Evolutionary conservation across 371 early-diverging fungal species (phyloP).

Genomic region (Capillidium rhysosporum): DNA sequence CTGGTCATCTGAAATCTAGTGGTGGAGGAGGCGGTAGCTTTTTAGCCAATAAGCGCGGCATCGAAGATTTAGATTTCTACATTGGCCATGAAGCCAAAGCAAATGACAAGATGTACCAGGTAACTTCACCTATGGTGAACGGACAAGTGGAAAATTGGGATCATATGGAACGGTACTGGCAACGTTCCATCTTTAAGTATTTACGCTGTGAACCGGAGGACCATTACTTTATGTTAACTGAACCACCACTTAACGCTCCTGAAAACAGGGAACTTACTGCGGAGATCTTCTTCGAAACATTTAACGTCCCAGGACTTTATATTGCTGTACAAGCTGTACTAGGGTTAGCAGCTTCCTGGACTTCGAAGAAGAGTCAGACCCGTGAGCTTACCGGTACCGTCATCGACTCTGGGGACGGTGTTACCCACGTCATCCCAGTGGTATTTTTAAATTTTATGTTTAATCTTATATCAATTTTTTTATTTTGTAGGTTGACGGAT

Average conservation of each 20-base stretch:
- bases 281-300: constrained; percentile 83
- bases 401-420: constrained; percentile 95
- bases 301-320: constrained; percentile 73
- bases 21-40: constrained; percentile 20
- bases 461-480: background rate
- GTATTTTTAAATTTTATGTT: constrained; percentile 16
- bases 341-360: constrained; percentile 79
- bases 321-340: constrained; percentile 88
- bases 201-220: constrained; percentile 95
- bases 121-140: constrained; percentile 72
- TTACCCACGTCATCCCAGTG: constrained; percentile 96
- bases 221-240: constrained; percentile 85
- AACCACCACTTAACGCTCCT: constrained; percentile 79
- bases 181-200: constrained; percentile 92
- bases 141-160: constrained; percentile 88
- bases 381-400: constrained; percentile 91
- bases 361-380: constrained; percentile 46
- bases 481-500: constrained; percentile 74
- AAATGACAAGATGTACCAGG: constrained; percentile 65
- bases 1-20: constrained; percentile 24
- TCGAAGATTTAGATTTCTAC: constrained; percentile 90
- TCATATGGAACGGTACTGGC: constrained; percentile 88
- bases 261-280: constrained; percentile 88
- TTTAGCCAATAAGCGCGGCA: constrained; percentile 85
- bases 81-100: constrained; percentile 92